Conservation (phyloP, 257 asterid genomes). For the Buddleja alternifolia region DNA sequence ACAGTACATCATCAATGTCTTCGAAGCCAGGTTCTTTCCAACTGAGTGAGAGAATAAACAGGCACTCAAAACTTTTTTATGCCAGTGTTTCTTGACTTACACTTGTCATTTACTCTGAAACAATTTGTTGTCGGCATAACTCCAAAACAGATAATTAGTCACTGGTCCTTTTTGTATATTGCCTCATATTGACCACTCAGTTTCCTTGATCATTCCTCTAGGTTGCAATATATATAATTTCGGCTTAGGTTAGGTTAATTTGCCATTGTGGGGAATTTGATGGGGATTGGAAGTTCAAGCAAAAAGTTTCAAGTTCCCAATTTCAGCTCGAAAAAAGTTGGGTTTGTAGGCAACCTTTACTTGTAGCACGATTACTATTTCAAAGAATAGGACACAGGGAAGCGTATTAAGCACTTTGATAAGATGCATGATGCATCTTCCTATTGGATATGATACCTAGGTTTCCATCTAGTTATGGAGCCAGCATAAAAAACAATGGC, state of each 20-base stretch:
- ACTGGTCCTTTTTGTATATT: conserved; percentile 12
- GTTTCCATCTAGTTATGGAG: conserved; percentile 8
- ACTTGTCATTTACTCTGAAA: conserved; percentile 16
- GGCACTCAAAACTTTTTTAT: neutral
- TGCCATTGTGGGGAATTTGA: conserved; percentile 6
- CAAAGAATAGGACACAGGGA: conserved; percentile 1
- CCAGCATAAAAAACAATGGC: conserved; percentile 12
- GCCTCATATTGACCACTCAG: conserved; percentile 16
- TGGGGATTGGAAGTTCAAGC: conserved; percentile 14
- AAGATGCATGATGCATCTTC: conserved; percentile 8
- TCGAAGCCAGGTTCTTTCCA: neutral
- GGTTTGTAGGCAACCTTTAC: neutral
- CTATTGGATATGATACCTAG: conserved; percentile 11
- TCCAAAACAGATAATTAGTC: conserved; percentile 2
- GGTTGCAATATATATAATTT: conserved; percentile 11
- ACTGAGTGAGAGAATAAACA: neutral
- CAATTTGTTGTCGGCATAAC: neutral
- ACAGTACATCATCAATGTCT: conserved; percentile 13
- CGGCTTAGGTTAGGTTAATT: neutral
- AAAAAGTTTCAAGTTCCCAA: neutral
- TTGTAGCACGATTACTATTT: conserved; percentile 5
- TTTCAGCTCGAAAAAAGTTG: neutral
- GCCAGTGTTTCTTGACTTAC: neutral
- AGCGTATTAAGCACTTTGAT: conserved; percentile 3
- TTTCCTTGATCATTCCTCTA: neutral